Evolutionary conservation across 225 moss, liverwort and hornwort species (phyloP), one percentile per base, ranked within the genome.

Genomic region (Physcomitrellopsis africana): DNA sequence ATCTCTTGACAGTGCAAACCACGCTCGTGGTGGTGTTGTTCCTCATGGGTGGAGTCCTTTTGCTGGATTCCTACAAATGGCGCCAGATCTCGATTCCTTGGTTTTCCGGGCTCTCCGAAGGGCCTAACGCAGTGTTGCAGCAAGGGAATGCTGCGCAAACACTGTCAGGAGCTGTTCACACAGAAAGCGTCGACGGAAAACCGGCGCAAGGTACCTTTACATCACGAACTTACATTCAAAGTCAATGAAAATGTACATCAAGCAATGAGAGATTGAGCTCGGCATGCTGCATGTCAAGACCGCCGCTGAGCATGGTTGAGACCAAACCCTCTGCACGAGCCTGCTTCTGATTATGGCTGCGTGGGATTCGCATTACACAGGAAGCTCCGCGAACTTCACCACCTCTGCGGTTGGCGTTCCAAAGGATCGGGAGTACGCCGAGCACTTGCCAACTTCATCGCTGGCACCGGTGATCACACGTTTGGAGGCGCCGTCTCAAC

Each of bases 31-130:
- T 90, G 54, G 88, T 90, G 55, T 37, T 87, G 17, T 52, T 89
- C 44, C 90, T 97, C 0, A 64, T 85, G 8, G 80, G 74, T 27
- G 81, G 78, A 19, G 91, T 89, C 67, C 77, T 91, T 63, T 13
- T 89, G 44, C 79, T 90, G 63, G 92, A 94, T 68, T 91, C 86
- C 7, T 90, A 93, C 61, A 90, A 89, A 45, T 84, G 94, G 92
- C 88, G 87, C 62, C 73, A 82, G 3, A 56, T 91, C 67, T 74
- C 92, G 15, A 60, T 85, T 32, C 83, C 81, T 71, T 90, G 91
- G 92, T 87, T 77, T 24, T n/a, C 73, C 37, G 26, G 54, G 19
- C 47, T 81, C 63, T 55, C 83, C 43, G 53, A 41, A 42, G 63
- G 63, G 32, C 73, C 37, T 62, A 64, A 49, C 0, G 59, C 18